Conservation (phyloP, 805 yeast species). For the Wickerhamomyces bovis region DNA sequence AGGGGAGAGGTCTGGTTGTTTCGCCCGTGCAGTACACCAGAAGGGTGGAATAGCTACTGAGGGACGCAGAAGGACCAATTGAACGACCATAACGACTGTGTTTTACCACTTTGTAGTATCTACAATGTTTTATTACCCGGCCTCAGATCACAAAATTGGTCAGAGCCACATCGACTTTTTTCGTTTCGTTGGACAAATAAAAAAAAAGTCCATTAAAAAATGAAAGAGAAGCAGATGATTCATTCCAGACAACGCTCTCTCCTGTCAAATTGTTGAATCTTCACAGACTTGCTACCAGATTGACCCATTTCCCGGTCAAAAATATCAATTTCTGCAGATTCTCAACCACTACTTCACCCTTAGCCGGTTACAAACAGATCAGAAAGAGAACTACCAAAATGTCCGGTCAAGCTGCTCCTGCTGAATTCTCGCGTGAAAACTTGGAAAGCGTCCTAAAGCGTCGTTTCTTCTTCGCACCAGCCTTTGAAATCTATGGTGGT, state of each 20-base stretch:
- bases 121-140: background rate
- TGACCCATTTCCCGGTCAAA: background rate
- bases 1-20: conserved; percentile 87
- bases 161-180: background rate
- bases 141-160: background rate
- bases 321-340: background rate
- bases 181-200: background rate
- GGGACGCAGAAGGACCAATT: background rate
- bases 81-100: no score
- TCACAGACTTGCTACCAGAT: background rate
- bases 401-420: conserved; percentile 24
- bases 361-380: background rate
- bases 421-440: conserved; percentile 71
- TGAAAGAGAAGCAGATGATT: background rate
- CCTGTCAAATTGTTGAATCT: background rate
- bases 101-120: background rate
- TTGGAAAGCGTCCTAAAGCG: conserved; percentile 89
- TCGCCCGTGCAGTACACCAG: conserved; percentile 48
- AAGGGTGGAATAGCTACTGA: conserved; percentile 5
- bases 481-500: conserved; percentile 97
- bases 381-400: conserved; percentile 10
- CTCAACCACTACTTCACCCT: background rate
- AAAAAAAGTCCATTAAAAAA: background rate
- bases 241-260: background rate
- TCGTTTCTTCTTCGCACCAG: conserved; percentile 95